A percentile compares a stretch with the other conserved stretches of the same genome.
phyloP scores from a whole-genome alignment of 768 basidiomycete species.

The Phaeotremella fagi region DNA sequence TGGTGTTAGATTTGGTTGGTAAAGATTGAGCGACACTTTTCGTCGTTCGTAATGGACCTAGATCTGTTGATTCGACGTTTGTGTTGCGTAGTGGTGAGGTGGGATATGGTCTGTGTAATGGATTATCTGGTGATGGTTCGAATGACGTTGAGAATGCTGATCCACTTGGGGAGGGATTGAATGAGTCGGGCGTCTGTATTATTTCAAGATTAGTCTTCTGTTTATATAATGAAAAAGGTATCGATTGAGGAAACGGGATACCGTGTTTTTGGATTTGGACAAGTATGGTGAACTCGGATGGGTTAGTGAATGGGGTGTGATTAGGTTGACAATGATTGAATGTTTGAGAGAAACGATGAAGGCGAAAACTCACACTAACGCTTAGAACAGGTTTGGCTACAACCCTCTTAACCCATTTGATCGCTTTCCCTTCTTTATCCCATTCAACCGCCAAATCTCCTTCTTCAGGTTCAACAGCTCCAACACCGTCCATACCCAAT shows the following conservation, averaged over 20 bases:
- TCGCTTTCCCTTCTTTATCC: conserved; percentile 38
- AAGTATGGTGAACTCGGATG: no score
- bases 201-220: no score
- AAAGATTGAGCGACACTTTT: neutral
- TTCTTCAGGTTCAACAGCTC: conserved; percentile 16
- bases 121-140: conserved; percentile 35
- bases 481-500: conserved; percentile 14
- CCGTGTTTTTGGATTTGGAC: no score
- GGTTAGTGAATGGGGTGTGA: no score
- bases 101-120: conserved; percentile 6
- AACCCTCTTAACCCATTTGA: conserved; percentile 35
- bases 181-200: neutral
- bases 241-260: no score
- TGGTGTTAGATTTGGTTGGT: neutral
- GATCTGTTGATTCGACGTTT: neutral
- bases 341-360: neutral
- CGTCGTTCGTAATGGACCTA: neutral
- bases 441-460: conserved; percentile 42
- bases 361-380: conserved; percentile 1
- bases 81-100: neutral
- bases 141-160: conserved; percentile 33
- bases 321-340: neutral
- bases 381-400: neutral
- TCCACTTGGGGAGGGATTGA: conserved; percentile 3
- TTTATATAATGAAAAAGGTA: no score